Percentiles rank a stretch among this genome's conserved stretches.
These are phyloP conservation scores for Diplodia seriata DNA, from an alignment of 2,329 filamentous ascomycete genomes.

Conservation along the genomic window DNA sequence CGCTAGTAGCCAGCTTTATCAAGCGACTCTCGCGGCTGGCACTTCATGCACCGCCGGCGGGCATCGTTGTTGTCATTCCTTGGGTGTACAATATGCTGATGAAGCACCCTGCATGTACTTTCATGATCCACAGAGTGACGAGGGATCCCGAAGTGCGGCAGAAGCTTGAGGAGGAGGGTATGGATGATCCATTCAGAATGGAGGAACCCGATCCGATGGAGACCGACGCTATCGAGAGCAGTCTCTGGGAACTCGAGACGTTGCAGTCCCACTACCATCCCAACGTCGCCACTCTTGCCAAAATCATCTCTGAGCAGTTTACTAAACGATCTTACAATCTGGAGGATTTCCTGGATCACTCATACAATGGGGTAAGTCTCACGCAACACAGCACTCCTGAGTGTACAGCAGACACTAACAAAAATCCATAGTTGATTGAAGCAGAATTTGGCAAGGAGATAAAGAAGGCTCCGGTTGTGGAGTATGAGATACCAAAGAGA, in stretches of 20 bases:
- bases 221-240: conserved; percentile 88
- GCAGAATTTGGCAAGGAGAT: conserved; percentile 82
- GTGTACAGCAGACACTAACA: neutral
- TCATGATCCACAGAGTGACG: conserved; percentile 87
- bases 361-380: conserved; percentile 77
- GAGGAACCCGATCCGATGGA: conserved; percentile 81
- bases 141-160: conserved; percentile 65
- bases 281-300: conserved; percentile 91
- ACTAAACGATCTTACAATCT: conserved; percentile 93
- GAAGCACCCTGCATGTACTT: conserved; percentile 86
- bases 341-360: conserved; percentile 97
- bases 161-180: conserved; percentile 65
- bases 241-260: conserved; percentile 92
- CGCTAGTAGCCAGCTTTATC: conserved; percentile 92
- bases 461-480: conserved; percentile 85
- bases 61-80: conserved; percentile 86
- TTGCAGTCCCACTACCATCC: conserved; percentile 94
- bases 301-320: conserved; percentile 95
- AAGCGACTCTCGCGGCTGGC: conserved; percentile 87
- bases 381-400: neutral
- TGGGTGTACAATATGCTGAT: conserved; percentile 96
- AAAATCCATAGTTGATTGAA: conserved; percentile 71
- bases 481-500: conserved; percentile 90
- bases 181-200: conserved; percentile 78
- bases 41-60: conserved; percentile 86